phyloP scores from a whole-genome alignment of 148 eudicot genomes.

The Chenopodium quinoa region DNA sequence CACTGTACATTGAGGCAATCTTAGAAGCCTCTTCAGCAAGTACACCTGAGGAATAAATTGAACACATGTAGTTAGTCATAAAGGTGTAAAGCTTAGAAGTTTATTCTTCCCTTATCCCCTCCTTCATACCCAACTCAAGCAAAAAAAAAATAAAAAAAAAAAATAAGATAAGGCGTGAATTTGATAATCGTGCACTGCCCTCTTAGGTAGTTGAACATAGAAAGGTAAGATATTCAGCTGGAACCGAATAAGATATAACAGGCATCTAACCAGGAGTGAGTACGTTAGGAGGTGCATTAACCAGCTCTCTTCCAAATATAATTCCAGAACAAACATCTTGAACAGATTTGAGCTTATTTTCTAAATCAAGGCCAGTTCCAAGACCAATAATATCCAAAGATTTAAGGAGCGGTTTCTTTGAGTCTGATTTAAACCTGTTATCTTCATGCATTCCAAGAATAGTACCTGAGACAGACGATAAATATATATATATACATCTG shows the following conservation, averaged over 20 bases:
- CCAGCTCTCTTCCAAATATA: conserved; percentile 85
- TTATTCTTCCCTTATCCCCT: neutral
- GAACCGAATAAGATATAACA: neutral
- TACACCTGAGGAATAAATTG: conserved; percentile 46
- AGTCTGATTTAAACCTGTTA: conserved; percentile 80
- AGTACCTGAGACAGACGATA: conserved; percentile 43
- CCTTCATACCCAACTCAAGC: neutral
- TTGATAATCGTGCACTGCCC: neutral
- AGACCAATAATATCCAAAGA: conserved; percentile 91
- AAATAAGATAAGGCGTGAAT: neutral
- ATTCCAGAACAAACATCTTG: conserved; percentile 70
- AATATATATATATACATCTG: too few species aligned
- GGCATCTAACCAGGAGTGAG: conserved; percentile 81
- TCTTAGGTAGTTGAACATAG: neutral
- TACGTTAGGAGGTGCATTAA: conserved; percentile 94
- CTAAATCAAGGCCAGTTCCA: conserved; percentile 78
- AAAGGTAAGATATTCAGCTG: neutral
- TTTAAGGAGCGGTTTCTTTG: conserved; percentile 66
- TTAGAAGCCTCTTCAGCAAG: conserved; percentile 86
- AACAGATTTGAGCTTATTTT: conserved; percentile 72
- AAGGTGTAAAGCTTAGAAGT: neutral
- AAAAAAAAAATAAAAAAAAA: neutral
- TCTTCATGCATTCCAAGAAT: conserved; percentile 77
- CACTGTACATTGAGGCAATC: conserved; percentile 73
- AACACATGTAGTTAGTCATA: neutral